phyloP scores from a whole-genome alignment of 2,329 filamentous ascomycete genomes.

The Colletotrichum godetiae region DNA sequence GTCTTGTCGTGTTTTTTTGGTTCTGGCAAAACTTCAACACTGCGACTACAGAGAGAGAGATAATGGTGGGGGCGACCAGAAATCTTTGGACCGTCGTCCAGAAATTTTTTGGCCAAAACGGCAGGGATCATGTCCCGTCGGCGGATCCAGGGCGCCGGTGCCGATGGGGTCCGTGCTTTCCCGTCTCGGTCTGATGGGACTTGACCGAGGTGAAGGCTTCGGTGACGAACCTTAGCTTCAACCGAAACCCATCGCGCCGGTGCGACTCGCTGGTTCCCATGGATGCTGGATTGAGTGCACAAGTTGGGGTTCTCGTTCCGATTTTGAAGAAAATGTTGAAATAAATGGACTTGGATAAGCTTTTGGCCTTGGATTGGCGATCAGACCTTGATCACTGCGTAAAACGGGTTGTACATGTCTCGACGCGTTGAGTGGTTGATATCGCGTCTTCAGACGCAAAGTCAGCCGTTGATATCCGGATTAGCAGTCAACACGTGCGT shows the following conservation, averaged over 20 bases:
- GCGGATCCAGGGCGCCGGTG: conserved; percentile 29
- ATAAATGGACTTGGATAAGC: not conserved
- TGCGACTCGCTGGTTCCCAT: not conserved
- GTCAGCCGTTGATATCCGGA: not conserved
- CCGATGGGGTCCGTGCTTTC: conserved; percentile 21
- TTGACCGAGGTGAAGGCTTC: conserved; percentile 15
- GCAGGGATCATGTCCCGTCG: conserved; percentile 30
- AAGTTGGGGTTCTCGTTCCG: not conserved
- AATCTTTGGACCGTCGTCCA: conserved; percentile 34
- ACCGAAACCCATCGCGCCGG: not conserved
- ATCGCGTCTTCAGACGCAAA: conserved; percentile 15
- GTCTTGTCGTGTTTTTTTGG: conserved; percentile 10
- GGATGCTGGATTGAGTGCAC: not conserved
- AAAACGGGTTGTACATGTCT: not conserved
- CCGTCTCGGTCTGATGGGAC: too few relatives aligned
- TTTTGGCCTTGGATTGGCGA: not conserved
- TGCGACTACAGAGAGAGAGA: not conserved
- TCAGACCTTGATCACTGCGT: not conserved
- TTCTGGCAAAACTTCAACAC: not conserved
- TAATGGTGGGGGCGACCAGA: conserved; percentile 27
- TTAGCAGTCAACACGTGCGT: not conserved
- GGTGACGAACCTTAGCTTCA: conserved; percentile 3
- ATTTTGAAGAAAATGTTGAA: not conserved
- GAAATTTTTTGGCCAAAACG: conserved; percentile 28
- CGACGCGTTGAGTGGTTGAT: conserved; percentile 25